phyloP scores from a whole-genome alignment of 2,329 filamentous ascomycete genomes.

The Claviceps citrina region DNA sequence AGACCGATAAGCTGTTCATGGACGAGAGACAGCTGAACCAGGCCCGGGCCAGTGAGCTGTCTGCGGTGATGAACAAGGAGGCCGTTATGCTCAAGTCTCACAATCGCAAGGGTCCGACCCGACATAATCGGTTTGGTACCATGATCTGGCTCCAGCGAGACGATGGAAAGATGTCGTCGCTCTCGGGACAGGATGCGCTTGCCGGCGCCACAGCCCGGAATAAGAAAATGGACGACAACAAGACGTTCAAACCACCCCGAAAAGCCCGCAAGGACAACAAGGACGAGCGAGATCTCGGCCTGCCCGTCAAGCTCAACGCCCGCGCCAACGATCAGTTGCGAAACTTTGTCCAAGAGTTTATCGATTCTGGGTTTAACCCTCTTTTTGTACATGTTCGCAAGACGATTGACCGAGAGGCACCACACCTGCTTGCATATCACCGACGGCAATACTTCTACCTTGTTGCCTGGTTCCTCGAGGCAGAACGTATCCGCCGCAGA shows the following conservation, averaged over 20 bases:
- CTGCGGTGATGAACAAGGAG: conserved; percentile 64
- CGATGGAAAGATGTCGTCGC: conserved; percentile 66
- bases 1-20: conserved; percentile 74
- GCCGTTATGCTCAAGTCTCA: conserved; percentile 66
- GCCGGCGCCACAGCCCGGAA: conserved; percentile 57
- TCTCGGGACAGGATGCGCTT: conserved; percentile 79
- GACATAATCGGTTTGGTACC: conserved; percentile 88
- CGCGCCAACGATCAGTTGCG: conserved; percentile 64
- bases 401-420: conserved; percentile 77
- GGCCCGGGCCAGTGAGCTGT: conserved; percentile 58
- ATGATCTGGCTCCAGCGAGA: conserved; percentile 94
- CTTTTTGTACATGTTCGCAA: conserved; percentile 73
- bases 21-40: conserved; percentile 55
- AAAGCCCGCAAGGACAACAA: conserved; percentile 44
- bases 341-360: conserved; percentile 77
- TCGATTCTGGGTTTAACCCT: conserved; percentile 92
- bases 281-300: conserved; percentile 61
- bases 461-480: conserved; percentile 81
- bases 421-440: conserved; percentile 64
- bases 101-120: conserved; percentile 61
- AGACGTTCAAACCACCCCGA: conserved; percentile 76
- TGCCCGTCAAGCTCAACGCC: conserved; percentile 51
- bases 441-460: conserved; percentile 82
- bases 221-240: conserved; percentile 77
- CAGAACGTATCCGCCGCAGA: conserved; percentile 58